A percentile compares a stretch with the other conserved stretches of the same genome.
phyloP scores from a whole-genome alignment of 257 asterid genomes.

The Solanum habrochaites region DNA sequence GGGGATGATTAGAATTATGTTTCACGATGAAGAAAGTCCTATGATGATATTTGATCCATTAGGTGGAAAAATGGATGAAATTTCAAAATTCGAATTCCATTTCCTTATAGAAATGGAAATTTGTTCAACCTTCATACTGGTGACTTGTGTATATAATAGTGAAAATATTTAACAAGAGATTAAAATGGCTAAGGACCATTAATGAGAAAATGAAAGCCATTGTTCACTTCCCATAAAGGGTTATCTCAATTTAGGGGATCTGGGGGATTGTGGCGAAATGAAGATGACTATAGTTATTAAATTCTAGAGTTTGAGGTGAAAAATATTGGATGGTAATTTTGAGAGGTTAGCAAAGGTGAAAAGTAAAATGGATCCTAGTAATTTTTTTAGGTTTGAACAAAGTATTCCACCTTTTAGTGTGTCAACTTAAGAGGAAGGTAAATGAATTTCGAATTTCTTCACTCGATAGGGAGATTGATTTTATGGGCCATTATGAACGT shows the following conservation, averaged over 20 bases:
- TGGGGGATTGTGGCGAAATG: slow-evolving; percentile 14
- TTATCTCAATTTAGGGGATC: slow-evolving; percentile 20
- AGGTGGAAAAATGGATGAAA: slow-evolving; percentile 17
- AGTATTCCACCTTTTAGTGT: slow-evolving; percentile 9
- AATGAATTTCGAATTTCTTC: not conserved
- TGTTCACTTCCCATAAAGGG: slow-evolving; percentile 3
- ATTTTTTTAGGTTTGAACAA: slow-evolving; percentile 20
- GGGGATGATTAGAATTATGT: not conserved
- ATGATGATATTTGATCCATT: slow-evolving; percentile 14
- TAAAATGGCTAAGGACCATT: not conserved
- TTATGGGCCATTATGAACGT: not conserved
- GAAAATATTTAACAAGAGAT: not conserved
- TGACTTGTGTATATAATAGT: slow-evolving; percentile 13
- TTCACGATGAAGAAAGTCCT: not conserved
- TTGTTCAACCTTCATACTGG: slow-evolving; percentile 16
- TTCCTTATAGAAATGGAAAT: slow-evolving; percentile 15
- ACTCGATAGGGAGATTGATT: not conserved
- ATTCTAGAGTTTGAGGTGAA: slow-evolving; percentile 13
- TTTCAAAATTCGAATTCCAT: slow-evolving; percentile 6
- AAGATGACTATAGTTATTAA: not conserved
- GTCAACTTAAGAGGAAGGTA: not conserved
- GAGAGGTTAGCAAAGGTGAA: slow-evolving; percentile 15
- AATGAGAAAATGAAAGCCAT: slow-evolving; percentile 9
- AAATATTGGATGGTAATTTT: slow-evolving; percentile 9
- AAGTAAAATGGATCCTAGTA: slow-evolving; percentile 8